A percentile compares a stretch with the other conserved stretches of the same genome.
phyloP scores from a whole-genome alignment of 805 yeast genomes.

The Wickerhamiella qilinensis region DNA sequence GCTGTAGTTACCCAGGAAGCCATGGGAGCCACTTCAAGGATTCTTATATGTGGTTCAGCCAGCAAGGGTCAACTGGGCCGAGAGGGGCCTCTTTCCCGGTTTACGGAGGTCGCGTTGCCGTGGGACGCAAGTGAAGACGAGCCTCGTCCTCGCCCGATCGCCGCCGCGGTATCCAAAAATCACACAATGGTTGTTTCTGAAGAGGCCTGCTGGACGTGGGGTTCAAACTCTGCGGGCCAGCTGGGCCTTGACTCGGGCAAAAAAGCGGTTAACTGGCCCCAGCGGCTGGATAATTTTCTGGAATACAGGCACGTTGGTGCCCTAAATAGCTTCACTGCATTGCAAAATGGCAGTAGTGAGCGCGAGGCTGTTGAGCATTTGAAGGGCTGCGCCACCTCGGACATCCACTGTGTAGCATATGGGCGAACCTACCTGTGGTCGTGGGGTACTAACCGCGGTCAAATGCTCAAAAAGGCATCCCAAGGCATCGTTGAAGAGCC shows the following conservation, averaged over 20 bases:
- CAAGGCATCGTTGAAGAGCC: constrained; percentile 7
- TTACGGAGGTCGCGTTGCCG: neutral
- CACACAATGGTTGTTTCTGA: constrained; percentile 11
- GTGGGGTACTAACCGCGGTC: constrained; percentile 17
- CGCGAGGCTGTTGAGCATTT: constrained; percentile 5
- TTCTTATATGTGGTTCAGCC: neutral
- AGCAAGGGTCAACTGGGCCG: neutral
- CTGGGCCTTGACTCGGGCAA: constrained; percentile 12
- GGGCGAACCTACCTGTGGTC: constrained; percentile 7
- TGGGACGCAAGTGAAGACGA: no score
- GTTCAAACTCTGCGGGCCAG: constrained; percentile 12
- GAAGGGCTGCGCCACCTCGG: constrained; percentile 3
- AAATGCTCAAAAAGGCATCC: constrained; percentile 9
- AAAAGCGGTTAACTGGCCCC: constrained; percentile 7
- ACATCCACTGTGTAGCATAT: constrained; percentile 2
- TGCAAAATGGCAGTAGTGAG: constrained; percentile 1
- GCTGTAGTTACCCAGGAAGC: constrained; percentile 2
- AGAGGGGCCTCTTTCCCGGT: neutral
- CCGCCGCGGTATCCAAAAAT: constrained; percentile 7
- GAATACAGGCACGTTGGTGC: constrained; percentile 1
- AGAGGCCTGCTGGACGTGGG: constrained; percentile 13
- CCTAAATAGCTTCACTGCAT: constrained; percentile 10
- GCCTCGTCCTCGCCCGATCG: constrained; percentile 1
- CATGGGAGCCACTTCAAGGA: neutral
- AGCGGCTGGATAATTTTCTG: constrained; percentile 7